Percentiles rank a stretch among this genome's conserved stretches.
Evolutionary conservation across 805 yeast genomes (phyloP).

Genomic region (Candida ulmi): DNA sequence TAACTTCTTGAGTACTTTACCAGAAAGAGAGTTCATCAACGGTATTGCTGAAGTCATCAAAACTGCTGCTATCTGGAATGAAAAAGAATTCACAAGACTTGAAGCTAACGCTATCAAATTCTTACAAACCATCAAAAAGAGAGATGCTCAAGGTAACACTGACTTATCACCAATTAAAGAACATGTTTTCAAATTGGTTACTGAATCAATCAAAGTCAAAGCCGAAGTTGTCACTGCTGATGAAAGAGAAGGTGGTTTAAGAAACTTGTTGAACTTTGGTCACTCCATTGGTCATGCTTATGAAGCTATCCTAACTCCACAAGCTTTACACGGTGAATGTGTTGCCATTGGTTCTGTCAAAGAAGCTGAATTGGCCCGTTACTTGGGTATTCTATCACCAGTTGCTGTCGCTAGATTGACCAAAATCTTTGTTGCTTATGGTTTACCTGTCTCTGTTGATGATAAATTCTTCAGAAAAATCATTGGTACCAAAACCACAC

Average conservation of each 20-base stretch:
- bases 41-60: conserved; percentile 98
- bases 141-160: conserved; percentile 43
- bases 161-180: conserved; percentile 66
- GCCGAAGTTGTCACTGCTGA: conserved; percentile 91
- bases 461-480: conserved; percentile 70
- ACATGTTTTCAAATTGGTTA: conserved; percentile 71
- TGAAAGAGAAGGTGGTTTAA: conserved; percentile 90
- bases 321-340: conserved; percentile 96
- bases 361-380: conserved; percentile 94
- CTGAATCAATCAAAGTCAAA: conserved; percentile 83
- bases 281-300: conserved; percentile 98
- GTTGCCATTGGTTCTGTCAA: conserved; percentile 94
- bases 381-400: conserved; percentile 81
- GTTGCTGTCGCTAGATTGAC: conserved; percentile 89
- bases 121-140: conserved; percentile 54
- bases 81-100: conserved; percentile 75
- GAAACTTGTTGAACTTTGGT: conserved; percentile 91
- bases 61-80: conserved; percentile 98
- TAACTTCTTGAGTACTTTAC: conserved; percentile 79
- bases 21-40: conserved; percentile 89
- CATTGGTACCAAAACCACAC: conserved; percentile 63
- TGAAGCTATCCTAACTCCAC: conserved; percentile 96
- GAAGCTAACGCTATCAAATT: conserved; percentile 72
- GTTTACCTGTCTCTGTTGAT: conserved; percentile 72
- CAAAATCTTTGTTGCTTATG: conserved; percentile 79